Conservation (phyloP, 768 basidiomycete species). For the Mycena rosella region DNA sequence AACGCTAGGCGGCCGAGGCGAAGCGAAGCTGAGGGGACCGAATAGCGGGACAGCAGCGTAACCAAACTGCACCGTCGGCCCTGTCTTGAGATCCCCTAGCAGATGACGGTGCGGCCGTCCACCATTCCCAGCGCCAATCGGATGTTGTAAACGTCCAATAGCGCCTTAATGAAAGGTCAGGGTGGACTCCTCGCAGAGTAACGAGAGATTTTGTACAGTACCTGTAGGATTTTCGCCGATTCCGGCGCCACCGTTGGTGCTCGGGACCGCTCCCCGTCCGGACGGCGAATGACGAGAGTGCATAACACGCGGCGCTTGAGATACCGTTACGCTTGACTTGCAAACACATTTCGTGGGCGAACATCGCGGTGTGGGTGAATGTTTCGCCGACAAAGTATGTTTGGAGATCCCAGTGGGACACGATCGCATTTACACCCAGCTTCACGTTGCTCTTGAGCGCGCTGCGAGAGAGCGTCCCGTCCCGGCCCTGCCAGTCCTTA, state of each 20-base stretch:
- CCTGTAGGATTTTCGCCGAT: constrained; percentile 98
- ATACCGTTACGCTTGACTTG: constrained; percentile 94
- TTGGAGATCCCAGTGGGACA: too few relatives aligned
- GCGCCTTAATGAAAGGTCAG: constrained; percentile 62
- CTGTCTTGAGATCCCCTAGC: constrained; percentile 97
- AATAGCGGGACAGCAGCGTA: constrained; percentile 90
- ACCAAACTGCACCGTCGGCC: constrained; percentile 98
- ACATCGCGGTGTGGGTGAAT: constrained; percentile 91
- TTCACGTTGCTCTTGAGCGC: too few relatives aligned
- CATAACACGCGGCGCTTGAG: constrained; percentile 92
- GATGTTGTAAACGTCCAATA: constrained; percentile 95
- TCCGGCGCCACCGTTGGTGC: constrained; percentile 97
- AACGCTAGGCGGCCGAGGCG: constrained; percentile 83
- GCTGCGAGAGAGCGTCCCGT: too few relatives aligned
- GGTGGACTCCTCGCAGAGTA: constrained; percentile 7
- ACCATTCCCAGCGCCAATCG: constrained; percentile 98
- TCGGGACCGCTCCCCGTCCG: constrained; percentile 94
- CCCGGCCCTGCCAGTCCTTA: too few relatives aligned
- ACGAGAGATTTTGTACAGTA: too few relatives aligned
- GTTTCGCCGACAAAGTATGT: constrained; percentile 96
- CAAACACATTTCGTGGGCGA: constrained; percentile 96
- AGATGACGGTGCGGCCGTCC: constrained; percentile 93
- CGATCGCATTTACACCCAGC: too few relatives aligned
- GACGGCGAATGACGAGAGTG: constrained; percentile 92
- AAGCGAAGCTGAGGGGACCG: constrained; percentile 95